Evolutionary conservation across 805 yeast species (phyloP).

Genomic region (Ogataea naganishii): DNA sequence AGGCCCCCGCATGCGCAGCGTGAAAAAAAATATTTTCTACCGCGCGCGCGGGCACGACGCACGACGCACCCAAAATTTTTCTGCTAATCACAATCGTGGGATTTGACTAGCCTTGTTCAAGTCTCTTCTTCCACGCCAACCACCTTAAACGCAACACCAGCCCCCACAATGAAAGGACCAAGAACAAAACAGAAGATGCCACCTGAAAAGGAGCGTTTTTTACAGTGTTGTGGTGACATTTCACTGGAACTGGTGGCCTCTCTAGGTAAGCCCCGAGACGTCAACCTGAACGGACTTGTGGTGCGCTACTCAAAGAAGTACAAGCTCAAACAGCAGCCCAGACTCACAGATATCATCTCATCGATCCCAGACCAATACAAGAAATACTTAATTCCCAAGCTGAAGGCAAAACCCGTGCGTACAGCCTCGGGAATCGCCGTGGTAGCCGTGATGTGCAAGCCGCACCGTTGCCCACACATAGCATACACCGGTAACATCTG

Average conservation of each 20-base stretch:
- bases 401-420: conserved; percentile 97
- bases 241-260: conserved; percentile 79
- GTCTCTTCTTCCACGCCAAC: no score
- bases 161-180: conserved; percentile 24
- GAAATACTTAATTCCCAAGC: conserved; percentile 81
- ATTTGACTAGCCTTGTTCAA: no score
- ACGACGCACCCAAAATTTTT: no score
- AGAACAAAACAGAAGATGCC: conserved; percentile 55
- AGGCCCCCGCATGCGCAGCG: no score
- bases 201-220: conserved; percentile 88
- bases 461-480: conserved; percentile 97
- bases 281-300: conserved; percentile 85
- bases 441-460: conserved; percentile 98
- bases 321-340: conserved; percentile 84
- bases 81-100: no score
- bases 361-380: conserved; percentile 95
- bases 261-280: conserved; percentile 62
- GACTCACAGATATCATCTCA: conserved; percentile 88
- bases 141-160: no score
- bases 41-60: no score
- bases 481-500: conserved; percentile 98
- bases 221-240: conserved; percentile 89
- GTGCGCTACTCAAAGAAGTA: conserved; percentile 82
- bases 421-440: conserved; percentile 99
- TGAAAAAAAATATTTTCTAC: no score